Evolutionary conservation across 202 grass and related monocot genomes (phyloP).

Genomic region (Saccharum hybrid): DNA sequence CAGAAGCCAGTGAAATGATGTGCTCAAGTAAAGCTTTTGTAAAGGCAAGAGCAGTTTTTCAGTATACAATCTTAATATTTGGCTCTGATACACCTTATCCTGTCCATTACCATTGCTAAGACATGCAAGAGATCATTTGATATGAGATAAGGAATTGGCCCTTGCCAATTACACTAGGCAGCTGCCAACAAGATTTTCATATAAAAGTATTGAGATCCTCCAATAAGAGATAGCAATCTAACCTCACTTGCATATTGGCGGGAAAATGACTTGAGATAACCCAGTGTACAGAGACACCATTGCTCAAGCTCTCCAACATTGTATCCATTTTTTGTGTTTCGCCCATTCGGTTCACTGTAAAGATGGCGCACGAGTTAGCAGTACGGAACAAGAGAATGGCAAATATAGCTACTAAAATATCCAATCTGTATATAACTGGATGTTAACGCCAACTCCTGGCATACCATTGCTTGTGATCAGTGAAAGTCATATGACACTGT

Average conservation of each 20-base stretch:
- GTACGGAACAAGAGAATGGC: not conserved
- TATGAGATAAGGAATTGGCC: not conserved
- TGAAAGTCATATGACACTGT: not conserved
- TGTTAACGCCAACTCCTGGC: not conserved
- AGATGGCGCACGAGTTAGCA: conserved; percentile 24
- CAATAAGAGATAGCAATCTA: conserved; percentile 12
- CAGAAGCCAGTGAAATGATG: not conserved
- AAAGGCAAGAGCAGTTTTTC: conserved; percentile 6
- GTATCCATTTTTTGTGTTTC: conserved; percentile 50
- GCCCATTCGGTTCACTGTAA: conserved; percentile 69
- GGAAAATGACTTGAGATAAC: conserved; percentile 95
- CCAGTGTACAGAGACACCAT: conserved; percentile 92
- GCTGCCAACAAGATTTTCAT: conserved; percentile 23
- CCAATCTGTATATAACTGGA: not conserved
- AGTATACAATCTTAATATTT: not conserved
- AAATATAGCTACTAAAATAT: not conserved
- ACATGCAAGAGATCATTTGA: not conserved
- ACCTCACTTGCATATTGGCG: conserved; percentile 97
- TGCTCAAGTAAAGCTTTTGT: not conserved
- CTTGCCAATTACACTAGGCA: not conserved
- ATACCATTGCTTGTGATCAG: conserved; percentile 13
- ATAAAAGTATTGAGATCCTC: conserved; percentile 29
- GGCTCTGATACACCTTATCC: not conserved
- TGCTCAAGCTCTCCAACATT: conserved; percentile 85
- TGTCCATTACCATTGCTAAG: not conserved